Conservation (phyloP, 2,329 filamentous ascomycete genomes). For the Curvularia sp. region DNA sequence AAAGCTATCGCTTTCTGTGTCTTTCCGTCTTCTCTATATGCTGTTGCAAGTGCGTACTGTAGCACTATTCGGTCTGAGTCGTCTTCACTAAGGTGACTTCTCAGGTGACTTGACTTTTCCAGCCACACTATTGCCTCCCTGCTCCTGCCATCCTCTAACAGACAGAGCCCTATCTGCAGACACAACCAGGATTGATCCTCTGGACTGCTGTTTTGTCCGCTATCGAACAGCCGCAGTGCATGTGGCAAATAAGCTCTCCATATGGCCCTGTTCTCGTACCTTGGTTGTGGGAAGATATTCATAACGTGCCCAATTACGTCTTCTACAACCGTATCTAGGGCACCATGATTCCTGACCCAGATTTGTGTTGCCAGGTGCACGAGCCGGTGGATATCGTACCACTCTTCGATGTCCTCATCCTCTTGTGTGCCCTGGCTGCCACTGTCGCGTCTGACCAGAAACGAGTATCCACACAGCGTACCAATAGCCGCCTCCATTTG, state of each 20-base stretch:
- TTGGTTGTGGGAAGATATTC: not conserved
- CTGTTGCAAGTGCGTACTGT: too few relatives aligned
- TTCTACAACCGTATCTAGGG: not conserved
- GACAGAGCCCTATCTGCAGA: not conserved
- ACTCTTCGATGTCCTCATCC: not conserved
- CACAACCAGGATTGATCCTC: not conserved
- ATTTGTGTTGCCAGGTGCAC: not conserved
- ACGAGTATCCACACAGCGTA: conserved; percentile 28
- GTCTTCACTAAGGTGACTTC: not conserved
- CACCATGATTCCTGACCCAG: not conserved
- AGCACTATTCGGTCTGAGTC: not conserved
- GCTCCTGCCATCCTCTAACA: not conserved
- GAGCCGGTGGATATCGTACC: not conserved
- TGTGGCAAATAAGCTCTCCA: not conserved
- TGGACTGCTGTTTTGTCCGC: too few relatives aligned
- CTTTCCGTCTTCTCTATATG: not conserved
- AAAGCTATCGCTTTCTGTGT: not conserved
- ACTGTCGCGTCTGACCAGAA: conserved; percentile 22
- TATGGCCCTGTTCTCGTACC: too few relatives aligned
- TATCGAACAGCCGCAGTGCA: not conserved
- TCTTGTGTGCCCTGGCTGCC: not conserved
- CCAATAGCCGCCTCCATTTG: not conserved
- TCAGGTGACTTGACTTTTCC: not conserved
- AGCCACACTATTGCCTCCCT: not conserved
- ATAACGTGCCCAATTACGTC: not conserved